Evolutionary conservation across 106 monocot genomes (phyloP), one percentile per base, ranked within the genome.

Genomic region (Amphibolis antarctica): DNA sequence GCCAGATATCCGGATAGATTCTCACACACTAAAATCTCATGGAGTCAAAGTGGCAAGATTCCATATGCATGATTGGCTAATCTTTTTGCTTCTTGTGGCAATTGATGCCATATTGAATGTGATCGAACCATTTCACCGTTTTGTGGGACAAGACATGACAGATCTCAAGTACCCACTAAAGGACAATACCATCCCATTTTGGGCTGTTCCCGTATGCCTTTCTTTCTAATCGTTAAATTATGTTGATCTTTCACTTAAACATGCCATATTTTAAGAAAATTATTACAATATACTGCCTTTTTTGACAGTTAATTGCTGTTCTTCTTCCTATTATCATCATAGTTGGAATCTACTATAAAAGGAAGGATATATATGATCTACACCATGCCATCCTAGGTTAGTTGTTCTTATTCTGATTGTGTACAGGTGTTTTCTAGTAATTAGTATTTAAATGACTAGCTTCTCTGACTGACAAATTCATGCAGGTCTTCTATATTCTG

Each of bases 1-100:
- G 89, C 65, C 85, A 59, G 79, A 82, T 57, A 78, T 83, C 53
- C 80, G 73, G 49, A 55, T 86, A 52, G 89, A 83, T 10, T 64
- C 63, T 50, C 86, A 91, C 55, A 86, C 90, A 56, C 43, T 91
- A 63, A 83, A 71, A 79, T 83, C 90, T 1, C 90, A 91, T 86
- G 90, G 90, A 53, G 21, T 64, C 17, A 78, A 55, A 62, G 76
- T 91, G 36, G 73, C 75, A 43, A 91, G 76, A 69, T 78, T 80
- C 59, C 86, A 91, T 67, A 83, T 86, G 83, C 81, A 91, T 74
- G 86, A 91, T 73, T 91, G 90, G 90, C 51, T 91, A 59, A 83
- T 91, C 36, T 66, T 86, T 68, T 25, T 91, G 28, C 65, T 80
- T 17, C 74, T 86, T 20, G 68, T 51, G n/a, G 67, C 67, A 3